phyloP scores from a whole-genome alignment of 2,329 filamentous ascomycete species.

The Fusarium torulosum region DNA sequence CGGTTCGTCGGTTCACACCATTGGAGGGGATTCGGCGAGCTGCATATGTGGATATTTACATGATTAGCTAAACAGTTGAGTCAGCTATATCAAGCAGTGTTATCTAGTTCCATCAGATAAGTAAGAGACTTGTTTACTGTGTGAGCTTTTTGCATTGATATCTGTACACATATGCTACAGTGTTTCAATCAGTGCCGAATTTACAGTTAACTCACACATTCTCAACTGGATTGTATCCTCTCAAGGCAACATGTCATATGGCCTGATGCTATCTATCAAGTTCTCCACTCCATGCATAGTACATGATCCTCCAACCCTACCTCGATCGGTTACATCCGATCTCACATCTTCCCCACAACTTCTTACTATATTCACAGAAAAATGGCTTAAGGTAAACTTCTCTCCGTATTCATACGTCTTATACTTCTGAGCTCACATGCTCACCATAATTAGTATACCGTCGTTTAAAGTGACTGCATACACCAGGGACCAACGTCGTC shows the following conservation, averaged over 20 bases:
- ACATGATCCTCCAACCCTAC: background rate
- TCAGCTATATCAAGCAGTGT: background rate
- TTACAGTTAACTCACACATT: background rate
- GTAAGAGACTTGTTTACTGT: background rate
- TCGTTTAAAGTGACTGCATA: conserved; percentile 18
- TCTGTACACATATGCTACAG: background rate
- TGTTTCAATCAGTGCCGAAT: background rate
- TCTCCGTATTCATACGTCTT: background rate
- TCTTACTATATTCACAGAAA: background rate
- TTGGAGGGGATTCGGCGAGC: conserved; percentile 32
- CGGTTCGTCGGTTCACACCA: background rate
- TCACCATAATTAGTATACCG: background rate
- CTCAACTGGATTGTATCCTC: background rate
- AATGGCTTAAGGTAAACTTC: background rate
- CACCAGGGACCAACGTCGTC: background rate
- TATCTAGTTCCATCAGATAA: background rate
- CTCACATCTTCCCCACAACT: conserved; percentile 6
- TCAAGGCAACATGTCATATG: background rate
- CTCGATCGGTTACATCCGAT: conserved; percentile 34
- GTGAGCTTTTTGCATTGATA: background rate
- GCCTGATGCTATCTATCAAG: background rate
- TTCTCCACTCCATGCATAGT: background rate
- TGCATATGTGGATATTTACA: conserved; percentile 11
- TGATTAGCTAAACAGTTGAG: background rate
- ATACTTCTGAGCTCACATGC: background rate